These are phyloP conservation scores for Forsythia viridissima DNA, from an alignment of 257 asterid species.

Conservation along the genomic window DNA sequence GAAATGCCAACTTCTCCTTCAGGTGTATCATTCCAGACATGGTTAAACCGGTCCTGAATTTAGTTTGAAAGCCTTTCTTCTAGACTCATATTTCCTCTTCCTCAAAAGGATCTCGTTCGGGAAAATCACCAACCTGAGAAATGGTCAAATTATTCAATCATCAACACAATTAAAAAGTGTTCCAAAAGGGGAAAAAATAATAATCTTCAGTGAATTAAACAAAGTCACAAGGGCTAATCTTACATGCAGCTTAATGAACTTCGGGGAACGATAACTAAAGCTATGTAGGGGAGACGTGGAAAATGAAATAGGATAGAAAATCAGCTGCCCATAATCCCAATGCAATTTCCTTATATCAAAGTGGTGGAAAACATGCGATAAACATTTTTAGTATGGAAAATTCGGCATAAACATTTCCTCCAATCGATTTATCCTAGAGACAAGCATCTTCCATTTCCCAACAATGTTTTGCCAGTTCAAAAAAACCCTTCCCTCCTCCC, in stretches of 20 bases:
- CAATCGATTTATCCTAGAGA: neutral
- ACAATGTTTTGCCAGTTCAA: neutral
- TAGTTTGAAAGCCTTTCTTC: neutral
- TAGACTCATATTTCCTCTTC: slow-evolving; percentile 72
- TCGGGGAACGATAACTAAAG: too few relatives aligned
- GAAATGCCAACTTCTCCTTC: neutral
- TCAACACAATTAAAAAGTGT: neutral
- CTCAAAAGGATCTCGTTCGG: slow-evolving; percentile 88
- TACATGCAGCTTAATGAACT: too few relatives aligned
- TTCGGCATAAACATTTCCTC: neutral
- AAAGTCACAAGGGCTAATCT: neutral
- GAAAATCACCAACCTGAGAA: slow-evolving; percentile 87
- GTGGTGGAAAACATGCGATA: too few relatives aligned
- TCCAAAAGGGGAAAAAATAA: neutral
- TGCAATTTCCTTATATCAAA: neutral
- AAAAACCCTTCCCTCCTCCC: neutral
- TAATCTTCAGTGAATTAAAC: neutral
- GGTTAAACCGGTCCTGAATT: neutral
- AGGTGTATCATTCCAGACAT: neutral
- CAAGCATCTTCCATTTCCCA: neutral
- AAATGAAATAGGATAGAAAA: neutral
- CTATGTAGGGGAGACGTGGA: neutral
- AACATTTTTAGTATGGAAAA: neutral
- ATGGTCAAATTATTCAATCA: neutral
- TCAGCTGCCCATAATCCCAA: neutral